Evolutionary conservation across 2,329 filamentous ascomycete genomes (phyloP).

Genomic region (Pseudogymnoascus sp.): DNA sequence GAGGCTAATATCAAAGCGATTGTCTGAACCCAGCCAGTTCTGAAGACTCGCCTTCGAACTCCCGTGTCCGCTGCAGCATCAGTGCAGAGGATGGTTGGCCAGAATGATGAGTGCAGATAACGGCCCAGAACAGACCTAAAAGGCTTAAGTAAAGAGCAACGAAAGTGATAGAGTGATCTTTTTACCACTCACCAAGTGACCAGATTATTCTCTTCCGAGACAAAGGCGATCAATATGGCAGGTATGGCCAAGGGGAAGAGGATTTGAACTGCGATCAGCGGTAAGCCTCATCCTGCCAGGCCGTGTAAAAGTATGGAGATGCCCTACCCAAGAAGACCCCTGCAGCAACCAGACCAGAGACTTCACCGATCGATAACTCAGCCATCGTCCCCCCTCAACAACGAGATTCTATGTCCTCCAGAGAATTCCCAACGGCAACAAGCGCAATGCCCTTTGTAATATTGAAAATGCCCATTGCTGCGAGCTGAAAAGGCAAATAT

Average conservation of each 20-base stretch:
- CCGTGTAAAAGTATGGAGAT: background rate
- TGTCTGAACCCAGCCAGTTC: conserved; percentile 23
- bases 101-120: conserved; percentile 33
- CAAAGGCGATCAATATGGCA: conserved; percentile 29
- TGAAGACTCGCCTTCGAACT: conserved; percentile 24
- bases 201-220: conserved; percentile 31
- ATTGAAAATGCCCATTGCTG: background rate
- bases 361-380: conserved; percentile 30
- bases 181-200: conserved; percentile 31
- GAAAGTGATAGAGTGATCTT: conserved; percentile 9
- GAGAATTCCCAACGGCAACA: background rate
- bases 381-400: conserved; percentile 8
- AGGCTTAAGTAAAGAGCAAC: background rate
- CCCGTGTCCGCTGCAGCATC: conserved; percentile 29
- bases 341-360: conserved; percentile 34
- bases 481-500: background rate
- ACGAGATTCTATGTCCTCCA: background rate
- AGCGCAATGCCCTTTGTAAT: background rate
- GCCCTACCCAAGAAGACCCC: conserved; percentile 27
- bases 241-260: conserved; percentile 30
- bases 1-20: conserved; percentile 29
- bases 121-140: conserved; percentile 29
- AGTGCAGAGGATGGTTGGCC: conserved; percentile 34
- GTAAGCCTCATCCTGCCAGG: background rate
- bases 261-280: conserved; percentile 28